Percentiles rank a stretch among this genome's conserved stretches.
Conservation (phyloP, 257 asterid genomes). For the Knoxia roxburghii region DNA sequence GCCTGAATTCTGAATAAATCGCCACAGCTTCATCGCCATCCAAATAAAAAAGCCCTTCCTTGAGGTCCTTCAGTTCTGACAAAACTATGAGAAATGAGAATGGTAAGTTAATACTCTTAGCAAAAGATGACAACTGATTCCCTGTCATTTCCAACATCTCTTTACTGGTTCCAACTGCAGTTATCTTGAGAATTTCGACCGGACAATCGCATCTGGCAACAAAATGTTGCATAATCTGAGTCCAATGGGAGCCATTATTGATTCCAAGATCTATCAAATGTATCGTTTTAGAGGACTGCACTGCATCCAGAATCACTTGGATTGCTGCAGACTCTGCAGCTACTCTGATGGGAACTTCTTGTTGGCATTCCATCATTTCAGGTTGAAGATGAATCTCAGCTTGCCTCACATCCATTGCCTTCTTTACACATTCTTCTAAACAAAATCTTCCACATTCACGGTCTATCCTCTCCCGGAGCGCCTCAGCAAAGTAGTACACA, state of each 20-base stretch:
- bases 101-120: slow-evolving; percentile 30
- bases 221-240: neutral
- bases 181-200: neutral
- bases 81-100: slow-evolving; percentile 37
- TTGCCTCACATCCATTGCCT: slow-evolving; percentile 3
- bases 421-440: neutral
- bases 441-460: slow-evolving; percentile 19
- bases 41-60: slow-evolving; percentile 19
- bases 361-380: slow-evolving; percentile 27
- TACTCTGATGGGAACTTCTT: slow-evolving; percentile 37
- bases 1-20: slow-evolving; percentile 28
- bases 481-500: slow-evolving; percentile 30
- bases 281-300: slow-evolving; percentile 28
- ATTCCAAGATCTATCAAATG: slow-evolving; percentile 41
- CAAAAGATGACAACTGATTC: slow-evolving; percentile 32
- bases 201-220: neutral
- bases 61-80: slow-evolving; percentile 30
- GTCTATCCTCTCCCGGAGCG: slow-evolving; percentile 27
- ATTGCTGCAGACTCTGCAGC: slow-evolving; percentile 34
- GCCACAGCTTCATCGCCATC: slow-evolving; percentile 34
- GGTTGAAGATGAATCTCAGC: slow-evolving; percentile 4
- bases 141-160: neutral
- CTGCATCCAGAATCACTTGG: slow-evolving; percentile 39
- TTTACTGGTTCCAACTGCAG: neutral
- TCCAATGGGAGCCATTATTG: neutral